phyloP scores from a whole-genome alignment of 768 basidiomycete species.

The Termitomyces sp. region DNA sequence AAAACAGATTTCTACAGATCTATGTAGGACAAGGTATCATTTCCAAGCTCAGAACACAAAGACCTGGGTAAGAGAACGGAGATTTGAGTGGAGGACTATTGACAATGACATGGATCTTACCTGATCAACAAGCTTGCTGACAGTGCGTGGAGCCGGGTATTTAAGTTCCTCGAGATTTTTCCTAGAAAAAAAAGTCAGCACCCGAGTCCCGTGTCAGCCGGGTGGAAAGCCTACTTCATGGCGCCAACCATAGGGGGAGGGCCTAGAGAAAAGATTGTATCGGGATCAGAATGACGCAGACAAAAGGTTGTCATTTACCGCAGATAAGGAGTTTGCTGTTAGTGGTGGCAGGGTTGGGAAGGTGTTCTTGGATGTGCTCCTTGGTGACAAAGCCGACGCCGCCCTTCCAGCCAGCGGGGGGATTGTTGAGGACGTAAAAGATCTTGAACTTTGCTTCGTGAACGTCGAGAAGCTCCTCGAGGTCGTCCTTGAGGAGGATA shows the following conservation, averaged over 20 bases:
- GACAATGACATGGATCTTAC: conserved; percentile 26
- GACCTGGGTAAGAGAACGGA: conserved; percentile 23
- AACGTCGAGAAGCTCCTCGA: conserved; percentile 68
- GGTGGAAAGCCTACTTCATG: conserved; percentile 39
- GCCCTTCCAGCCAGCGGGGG: conserved; percentile 80
- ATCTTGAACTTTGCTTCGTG: conserved; percentile 67
- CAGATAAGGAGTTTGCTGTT: conserved; percentile 86
- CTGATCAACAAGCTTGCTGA: conserved; percentile 93
- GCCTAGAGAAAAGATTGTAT: conserved; percentile 34
- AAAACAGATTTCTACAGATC: background rate
- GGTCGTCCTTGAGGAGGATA: conserved; percentile 84
- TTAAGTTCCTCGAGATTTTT: conserved; percentile 86
- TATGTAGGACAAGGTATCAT: background rate
- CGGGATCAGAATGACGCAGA: background rate
- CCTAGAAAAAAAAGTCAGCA: conserved; percentile 32
- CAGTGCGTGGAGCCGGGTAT: conserved; percentile 81
- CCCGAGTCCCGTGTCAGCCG: background rate
- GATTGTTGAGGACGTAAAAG: conserved; percentile 92
- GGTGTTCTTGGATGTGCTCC: conserved; percentile 80
- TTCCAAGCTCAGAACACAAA: conserved; percentile 35
- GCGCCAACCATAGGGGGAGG: conserved; percentile 50
- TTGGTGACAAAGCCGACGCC: conserved; percentile 92
- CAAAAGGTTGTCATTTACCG: conserved; percentile 34
- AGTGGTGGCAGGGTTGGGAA: conserved; percentile 58
- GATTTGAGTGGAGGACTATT: background rate